phyloP scores from a whole-genome alignment of 352 stramenopile genomes.

The Globisporangium yorkense region DNA sequence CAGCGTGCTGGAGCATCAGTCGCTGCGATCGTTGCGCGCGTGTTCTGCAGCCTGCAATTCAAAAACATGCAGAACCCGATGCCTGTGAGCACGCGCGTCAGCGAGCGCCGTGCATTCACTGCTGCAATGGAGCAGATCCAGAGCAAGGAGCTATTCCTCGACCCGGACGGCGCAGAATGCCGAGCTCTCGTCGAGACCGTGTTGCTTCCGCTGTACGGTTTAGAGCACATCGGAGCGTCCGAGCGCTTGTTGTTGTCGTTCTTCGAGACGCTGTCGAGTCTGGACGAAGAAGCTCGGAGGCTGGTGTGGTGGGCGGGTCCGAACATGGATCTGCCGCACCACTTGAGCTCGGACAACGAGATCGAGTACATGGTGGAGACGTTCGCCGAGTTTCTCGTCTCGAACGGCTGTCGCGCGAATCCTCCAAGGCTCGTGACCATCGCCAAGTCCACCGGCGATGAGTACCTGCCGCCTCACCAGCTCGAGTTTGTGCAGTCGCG shows the following conservation, averaged over 20 bases:
- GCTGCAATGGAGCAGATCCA: slow-evolving; percentile 30
- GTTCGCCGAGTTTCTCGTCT: slow-evolving; percentile 29
- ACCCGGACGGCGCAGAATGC: neutral
- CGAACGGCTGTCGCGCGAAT: slow-evolving; percentile 14
- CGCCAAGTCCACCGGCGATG: slow-evolving; percentile 69
- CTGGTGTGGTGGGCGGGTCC: slow-evolving; percentile 45
- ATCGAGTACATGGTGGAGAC: slow-evolving; percentile 36
- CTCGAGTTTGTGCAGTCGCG: slow-evolving; percentile 33
- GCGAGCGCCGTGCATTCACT: slow-evolving; percentile 27
- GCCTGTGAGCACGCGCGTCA: slow-evolving; percentile 16
- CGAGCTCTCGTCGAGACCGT: slow-evolving; percentile 3
- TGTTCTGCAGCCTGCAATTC: slow-evolving; percentile 41
- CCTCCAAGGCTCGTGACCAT: slow-evolving; percentile 76
- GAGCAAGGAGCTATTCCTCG: slow-evolving; percentile 8
- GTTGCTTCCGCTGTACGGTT: slow-evolving; percentile 25
- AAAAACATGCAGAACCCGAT: slow-evolving; percentile 21
- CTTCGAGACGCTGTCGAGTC: slow-evolving; percentile 13
- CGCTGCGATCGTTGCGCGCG: slow-evolving; percentile 20
- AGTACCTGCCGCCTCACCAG: slow-evolving; percentile 66
- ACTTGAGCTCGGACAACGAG: slow-evolving; percentile 49
- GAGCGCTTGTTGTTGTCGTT: slow-evolving; percentile 21
- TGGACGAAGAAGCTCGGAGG: slow-evolving; percentile 16
- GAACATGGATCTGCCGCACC: slow-evolving; percentile 64
- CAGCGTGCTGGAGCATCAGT: slow-evolving; percentile 15
- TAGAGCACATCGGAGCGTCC: neutral